Base-by-base conservation (phyloP, 2,329 filamentous ascomycete genomes). In the Xylaria sp. region DNA sequence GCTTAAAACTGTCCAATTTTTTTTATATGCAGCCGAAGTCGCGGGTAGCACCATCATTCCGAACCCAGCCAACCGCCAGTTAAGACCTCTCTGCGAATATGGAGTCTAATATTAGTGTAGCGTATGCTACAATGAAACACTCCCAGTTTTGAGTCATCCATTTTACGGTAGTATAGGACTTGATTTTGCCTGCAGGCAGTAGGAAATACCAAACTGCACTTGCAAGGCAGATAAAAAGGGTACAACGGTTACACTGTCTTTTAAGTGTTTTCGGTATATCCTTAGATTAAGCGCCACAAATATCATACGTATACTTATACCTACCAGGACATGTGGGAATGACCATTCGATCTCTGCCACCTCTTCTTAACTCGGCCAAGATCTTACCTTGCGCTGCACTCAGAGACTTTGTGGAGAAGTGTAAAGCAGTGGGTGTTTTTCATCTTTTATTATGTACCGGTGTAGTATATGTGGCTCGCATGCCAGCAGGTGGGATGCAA, bases 121-220 rank as follows among this genome's bases (percentile, higher is more conserved):
- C 62, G 57, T 70, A 36, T 36, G 10, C 33, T 10, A 70, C 62
- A 75, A 73, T 75, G 73, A 75, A 74, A 75, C 74, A 72, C 70
- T 73, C 72, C 68, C 67, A 72, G 71, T 70, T 63, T 63, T 70
- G 68, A 69, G 67, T 67, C 51, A 41, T 33, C 43, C 31, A 28
- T 18, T 55, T 28, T 28, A 5, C 28, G 28, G 28, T 28, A 28
- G 28, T 28, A 28, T 39, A 56, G 52, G 52, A 56, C n/a, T 56
- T 36, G 52, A 31, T 39, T 39, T 55, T 55, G 52, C 31, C 3
- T 3, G 31, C 15, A 55, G 31, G 10, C n/a, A 9, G 1, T 48
- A 48, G n/a, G 15, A 46, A 8, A 7, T 8, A n/a, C 41, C 41
- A 18, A 31, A 28, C 13, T 36, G 28, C 36, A 55, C 2, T 36